Evolutionary conservation across 2,329 filamentous ascomycete genomes (phyloP).

Genomic region (Pseudogymnoascus destructans): DNA sequence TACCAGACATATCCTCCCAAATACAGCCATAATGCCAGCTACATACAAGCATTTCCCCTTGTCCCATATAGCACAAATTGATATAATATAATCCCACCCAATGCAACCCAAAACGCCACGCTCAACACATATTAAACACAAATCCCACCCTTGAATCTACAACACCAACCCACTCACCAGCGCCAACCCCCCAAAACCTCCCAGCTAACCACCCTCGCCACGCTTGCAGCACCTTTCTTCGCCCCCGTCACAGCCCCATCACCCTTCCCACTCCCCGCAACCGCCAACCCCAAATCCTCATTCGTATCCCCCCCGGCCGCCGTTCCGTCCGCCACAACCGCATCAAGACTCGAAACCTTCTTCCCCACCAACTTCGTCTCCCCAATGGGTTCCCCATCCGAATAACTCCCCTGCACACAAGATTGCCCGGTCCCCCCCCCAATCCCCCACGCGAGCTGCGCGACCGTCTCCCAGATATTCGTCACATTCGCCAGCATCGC

Average conservation of each 20-base stretch:
- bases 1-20: neutral
- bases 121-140: neutral
- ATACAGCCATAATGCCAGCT: neutral
- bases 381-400: neutral
- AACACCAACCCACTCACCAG: neutral
- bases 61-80: neutral
- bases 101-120: neutral
- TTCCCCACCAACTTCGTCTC: neutral
- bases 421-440: neutral
- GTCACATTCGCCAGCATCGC: conserved; percentile 38
- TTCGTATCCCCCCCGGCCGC: neutral
- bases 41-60: neutral
- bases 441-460: conserved; percentile 29
- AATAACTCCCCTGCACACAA: neutral
- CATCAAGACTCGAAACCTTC: neutral
- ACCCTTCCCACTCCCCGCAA: neutral
- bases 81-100: neutral
- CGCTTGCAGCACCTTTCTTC: neutral
- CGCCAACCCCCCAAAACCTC: neutral
- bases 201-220: neutral
- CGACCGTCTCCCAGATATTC: conserved; percentile 38
- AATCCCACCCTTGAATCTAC: neutral
- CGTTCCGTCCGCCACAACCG: neutral
- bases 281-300: neutral
- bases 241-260: neutral